These are phyloP conservation scores for Fusarium pseudograminearum DNA, from an alignment of 2,329 filamentous ascomycete genomes.

Conservation along the genomic window DNA sequence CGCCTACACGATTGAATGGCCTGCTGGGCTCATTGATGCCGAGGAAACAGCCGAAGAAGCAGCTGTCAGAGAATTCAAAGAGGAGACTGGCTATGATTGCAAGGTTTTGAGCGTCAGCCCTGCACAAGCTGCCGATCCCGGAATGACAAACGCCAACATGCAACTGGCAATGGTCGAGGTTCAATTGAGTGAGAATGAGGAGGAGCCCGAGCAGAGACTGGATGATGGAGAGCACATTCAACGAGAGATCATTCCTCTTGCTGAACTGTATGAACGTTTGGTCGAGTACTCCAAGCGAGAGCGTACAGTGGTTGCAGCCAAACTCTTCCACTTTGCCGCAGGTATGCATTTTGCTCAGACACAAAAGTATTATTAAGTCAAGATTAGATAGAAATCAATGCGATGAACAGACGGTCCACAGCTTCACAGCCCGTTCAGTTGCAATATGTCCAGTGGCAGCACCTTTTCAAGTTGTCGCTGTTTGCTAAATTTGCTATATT, in stretches of 20 bases:
- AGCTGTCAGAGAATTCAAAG: slow-evolving; percentile 45
- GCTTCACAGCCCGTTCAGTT: no score
- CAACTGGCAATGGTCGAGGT: slow-evolving; percentile 47
- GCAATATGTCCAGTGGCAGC: no score
- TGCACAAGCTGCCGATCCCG: slow-evolving; percentile 41
- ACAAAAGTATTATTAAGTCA: slow-evolving; percentile 44
- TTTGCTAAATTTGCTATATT: no score
- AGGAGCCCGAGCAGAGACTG: slow-evolving; percentile 41
- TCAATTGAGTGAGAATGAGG: slow-evolving; percentile 37
- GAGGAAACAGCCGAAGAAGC: slow-evolving; percentile 45
- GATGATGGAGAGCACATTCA: slow-evolving; percentile 47
- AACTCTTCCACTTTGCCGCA: slow-evolving; percentile 47
- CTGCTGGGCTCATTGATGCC: slow-evolving; percentile 44
- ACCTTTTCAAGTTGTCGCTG: no score
- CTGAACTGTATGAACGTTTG: slow-evolving; percentile 43
- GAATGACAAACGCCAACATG: slow-evolving; percentile 48
- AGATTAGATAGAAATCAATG: no score
- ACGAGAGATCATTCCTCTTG: slow-evolving; percentile 40
- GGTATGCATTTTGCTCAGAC: slow-evolving; percentile 48
- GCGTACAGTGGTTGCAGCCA: slow-evolving; percentile 44
- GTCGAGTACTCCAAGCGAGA: slow-evolving; percentile 46
- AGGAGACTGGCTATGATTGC: slow-evolving; percentile 45
- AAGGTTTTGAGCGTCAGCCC: slow-evolving; percentile 43
- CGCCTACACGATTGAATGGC: slow-evolving; percentile 47
- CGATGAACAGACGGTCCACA: no score